Conservation (phyloP, 2,329 filamentous ascomycete species). For the Pyrenophora graminea region DNA sequence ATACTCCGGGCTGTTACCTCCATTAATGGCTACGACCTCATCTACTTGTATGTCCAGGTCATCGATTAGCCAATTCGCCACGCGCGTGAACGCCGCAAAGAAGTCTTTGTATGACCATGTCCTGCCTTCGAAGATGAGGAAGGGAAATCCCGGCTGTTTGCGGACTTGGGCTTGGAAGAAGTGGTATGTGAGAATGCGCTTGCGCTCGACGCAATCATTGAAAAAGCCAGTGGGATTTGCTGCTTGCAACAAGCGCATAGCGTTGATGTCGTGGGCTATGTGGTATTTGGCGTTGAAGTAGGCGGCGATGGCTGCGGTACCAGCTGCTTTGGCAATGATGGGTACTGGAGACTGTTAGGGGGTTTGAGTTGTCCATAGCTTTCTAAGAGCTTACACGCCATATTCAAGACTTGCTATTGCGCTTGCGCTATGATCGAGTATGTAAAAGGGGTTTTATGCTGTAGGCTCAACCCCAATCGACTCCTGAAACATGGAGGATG, state of each 20-base stretch:
- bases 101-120: conserved; percentile 43
- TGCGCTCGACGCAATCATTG: conserved; percentile 17
- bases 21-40: conserved; percentile 45
- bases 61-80: conserved; percentile 45
- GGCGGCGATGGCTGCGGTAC: conserved; percentile 35
- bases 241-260: conserved; percentile 20
- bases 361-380: too few relatives aligned
- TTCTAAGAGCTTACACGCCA: too few relatives aligned
- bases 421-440: too few relatives aligned
- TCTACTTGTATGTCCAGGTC: conserved; percentile 37
- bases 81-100: conserved; percentile 31
- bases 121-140: conserved; percentile 44
- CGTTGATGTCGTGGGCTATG: conserved; percentile 33
- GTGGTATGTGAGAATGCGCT: conserved; percentile 37
- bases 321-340: conserved; percentile 33
- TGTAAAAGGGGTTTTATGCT: too few relatives aligned
- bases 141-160: conserved; percentile 35
- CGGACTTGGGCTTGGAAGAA: conserved; percentile 46
- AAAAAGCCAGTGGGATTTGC: conserved; percentile 27
- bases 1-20: conserved; percentile 43
- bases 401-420: too few relatives aligned
- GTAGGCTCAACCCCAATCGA: too few relatives aligned
- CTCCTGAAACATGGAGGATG: too few relatives aligned
- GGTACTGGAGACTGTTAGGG: conserved; percentile 23
- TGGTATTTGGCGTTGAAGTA: conserved; percentile 47